Evolutionary conservation across 2,329 filamentous ascomycete species (phyloP).

Genomic region (Aureobasidium vineae): DNA sequence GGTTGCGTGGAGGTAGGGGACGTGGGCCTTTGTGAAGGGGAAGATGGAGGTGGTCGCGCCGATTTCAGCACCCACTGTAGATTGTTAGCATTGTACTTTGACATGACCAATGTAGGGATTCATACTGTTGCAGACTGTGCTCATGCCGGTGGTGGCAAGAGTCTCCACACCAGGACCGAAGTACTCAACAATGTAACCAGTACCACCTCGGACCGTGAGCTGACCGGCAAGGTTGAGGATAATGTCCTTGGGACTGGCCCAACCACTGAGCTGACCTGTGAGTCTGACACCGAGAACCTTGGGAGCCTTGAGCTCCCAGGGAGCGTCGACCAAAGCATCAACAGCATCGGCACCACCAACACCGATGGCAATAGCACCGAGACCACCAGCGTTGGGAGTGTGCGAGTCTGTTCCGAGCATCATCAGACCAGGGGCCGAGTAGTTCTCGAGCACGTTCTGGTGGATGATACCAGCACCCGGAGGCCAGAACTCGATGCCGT

Average conservation of each 20-base stretch:
- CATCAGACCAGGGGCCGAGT: conserved; percentile 94
- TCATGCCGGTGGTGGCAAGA: conserved; percentile 89
- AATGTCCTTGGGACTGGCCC: conserved; percentile 93
- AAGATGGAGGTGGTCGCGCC: conserved; percentile 96
- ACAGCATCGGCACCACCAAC: conserved; percentile 97
- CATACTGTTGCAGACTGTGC: conserved; percentile 81
- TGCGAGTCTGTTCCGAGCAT: conserved; percentile 98
- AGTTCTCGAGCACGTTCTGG: conserved; percentile 97
- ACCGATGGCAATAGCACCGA: conserved; percentile 92
- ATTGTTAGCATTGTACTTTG: conserved; percentile 75
- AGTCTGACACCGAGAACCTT: conserved; percentile 84
- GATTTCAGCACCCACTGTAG: conserved; percentile 65
- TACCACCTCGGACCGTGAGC: conserved; percentile 85
- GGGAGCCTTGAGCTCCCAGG: conserved; percentile 96
- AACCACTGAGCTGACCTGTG: conserved; percentile 78
- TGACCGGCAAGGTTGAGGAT: conserved; percentile 86
- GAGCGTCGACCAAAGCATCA: conserved; percentile 91
- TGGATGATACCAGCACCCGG: conserved; percentile 94
- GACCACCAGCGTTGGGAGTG: conserved; percentile 93
- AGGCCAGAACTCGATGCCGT: conserved; percentile 94
- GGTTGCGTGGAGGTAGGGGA: conserved; percentile 83
- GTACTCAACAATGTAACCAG: conserved; percentile 89
- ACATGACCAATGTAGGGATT: conserved; percentile 49
- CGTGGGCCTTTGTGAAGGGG: conserved; percentile 81
- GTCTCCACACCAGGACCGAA: conserved; percentile 86